Percentiles rank a stretch among this genome's conserved stretches.
phyloP scores from a whole-genome alignment of 2,329 filamentous ascomycete genomes.

The Neofusicoccum ribis region DNA sequence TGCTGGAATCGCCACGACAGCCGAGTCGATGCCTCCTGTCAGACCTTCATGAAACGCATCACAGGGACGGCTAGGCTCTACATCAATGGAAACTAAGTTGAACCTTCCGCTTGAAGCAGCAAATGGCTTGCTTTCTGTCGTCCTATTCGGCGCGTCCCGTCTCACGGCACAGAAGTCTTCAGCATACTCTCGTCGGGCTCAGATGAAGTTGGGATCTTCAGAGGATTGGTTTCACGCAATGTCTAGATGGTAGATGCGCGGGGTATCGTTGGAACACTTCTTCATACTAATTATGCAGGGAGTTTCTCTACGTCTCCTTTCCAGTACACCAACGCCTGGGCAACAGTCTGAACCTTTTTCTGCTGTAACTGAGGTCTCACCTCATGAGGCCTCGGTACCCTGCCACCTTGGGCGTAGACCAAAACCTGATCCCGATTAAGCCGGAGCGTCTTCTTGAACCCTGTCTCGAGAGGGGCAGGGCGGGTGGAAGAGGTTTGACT shows the following conservation, averaged over 20 bases:
- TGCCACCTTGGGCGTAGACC: conserved; percentile 76
- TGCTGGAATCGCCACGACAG: neutral
- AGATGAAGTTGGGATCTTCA: no score
- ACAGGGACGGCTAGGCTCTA: neutral
- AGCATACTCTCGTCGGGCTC: neutral
- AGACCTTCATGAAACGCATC: neutral
- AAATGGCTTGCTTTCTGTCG: neutral
- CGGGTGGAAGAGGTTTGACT: conserved; percentile 96
- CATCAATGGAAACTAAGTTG: neutral
- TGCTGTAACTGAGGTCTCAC: conserved; percentile 59
- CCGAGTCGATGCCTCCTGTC: neutral
- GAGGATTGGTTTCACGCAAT: neutral
- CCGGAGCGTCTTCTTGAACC: conserved; percentile 93
- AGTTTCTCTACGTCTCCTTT: neutral
- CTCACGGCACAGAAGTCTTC: neutral
- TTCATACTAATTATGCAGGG: neutral
- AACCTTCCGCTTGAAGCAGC: neutral
- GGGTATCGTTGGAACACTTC: neutral
- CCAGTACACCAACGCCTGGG: conserved; percentile 45
- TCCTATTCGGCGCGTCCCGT: neutral
- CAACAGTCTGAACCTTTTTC: conserved; percentile 50
- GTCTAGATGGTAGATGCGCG: neutral
- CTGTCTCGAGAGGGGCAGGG: conserved; percentile 73
- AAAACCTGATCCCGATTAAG: conserved; percentile 86
- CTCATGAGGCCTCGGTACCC: conserved; percentile 78